Evolutionary conservation across 2,329 filamentous ascomycete species (phyloP), one percentile per base, ranked within the genome.

Genomic region (Monosporascus cannonballus): DNA sequence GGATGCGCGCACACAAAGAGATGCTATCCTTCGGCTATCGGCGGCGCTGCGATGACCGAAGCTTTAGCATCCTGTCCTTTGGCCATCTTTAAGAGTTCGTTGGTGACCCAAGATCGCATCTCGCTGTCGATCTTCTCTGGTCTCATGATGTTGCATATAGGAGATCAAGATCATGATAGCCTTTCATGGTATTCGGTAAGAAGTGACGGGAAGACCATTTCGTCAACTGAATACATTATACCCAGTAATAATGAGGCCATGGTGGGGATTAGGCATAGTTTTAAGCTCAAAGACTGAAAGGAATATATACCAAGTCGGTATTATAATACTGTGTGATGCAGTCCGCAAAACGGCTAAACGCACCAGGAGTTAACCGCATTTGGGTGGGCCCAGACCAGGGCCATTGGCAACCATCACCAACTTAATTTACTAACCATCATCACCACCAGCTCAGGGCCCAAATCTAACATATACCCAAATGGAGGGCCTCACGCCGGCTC

Each of bases 281-380:
- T 24, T 50, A 51, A 48, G 51, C 24, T 47, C 49, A 27, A 8
- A 54, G 57, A 50, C 51, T 59, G 58, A 59, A 59, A 47, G 46
- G 18, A 25, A 30, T 22, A 44, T 34, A 37, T 11, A 48, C 41
- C 20, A 34, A 30, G 49, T 50, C 36, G 14, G 7, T 39, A 18
- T 22, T 27, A 9, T 6, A 46, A 24, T 18, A 14, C 15, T 1
- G 9, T 30, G 15, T 14, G 30, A 27, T 14, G 9, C 30, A 34
- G 30, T 14, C 30, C 9, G 9, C 30, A 34, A 34, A 54, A 54
- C 55, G 50, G 53, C 44, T 55, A 47, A 57, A 11, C 30, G 4
- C 30, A 11, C 9, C 9, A 3, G 27, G 27, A 30, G 11, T 30
- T 14, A 14, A 30, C 27, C 9, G 27, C 27, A 30, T 30, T 30